These are phyloP conservation scores for Corymbia maculata DNA, from an alignment of 345 rosid genomes.

Conservation along the genomic window DNA sequence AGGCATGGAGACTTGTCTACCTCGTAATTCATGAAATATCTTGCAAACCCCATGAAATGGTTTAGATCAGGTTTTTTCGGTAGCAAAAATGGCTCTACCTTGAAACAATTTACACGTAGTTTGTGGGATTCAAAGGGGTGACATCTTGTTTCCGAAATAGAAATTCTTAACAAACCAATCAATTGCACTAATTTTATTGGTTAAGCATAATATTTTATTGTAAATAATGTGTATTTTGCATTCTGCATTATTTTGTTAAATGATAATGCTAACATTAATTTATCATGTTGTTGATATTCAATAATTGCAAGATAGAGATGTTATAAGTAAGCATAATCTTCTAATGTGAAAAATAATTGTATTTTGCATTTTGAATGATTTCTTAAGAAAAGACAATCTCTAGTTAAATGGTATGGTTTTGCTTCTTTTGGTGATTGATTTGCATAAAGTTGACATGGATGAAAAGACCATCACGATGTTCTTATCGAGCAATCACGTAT, in stretches of 20 bases:
- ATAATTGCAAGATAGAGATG: no score
- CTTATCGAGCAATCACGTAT: no score
- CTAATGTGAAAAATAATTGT: background rate
- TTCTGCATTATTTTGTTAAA: no score
- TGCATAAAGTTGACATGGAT: no score
- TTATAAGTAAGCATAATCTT: no score
- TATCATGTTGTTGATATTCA: no score
- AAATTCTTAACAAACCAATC: background rate
- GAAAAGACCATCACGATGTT: no score
- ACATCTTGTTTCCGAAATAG: fast-evolving
- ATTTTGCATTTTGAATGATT: background rate
- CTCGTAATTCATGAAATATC: no score
- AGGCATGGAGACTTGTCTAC: fast-evolving
- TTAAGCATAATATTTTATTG: background rate
- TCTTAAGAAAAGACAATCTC: background rate
- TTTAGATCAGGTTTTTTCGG: no score
- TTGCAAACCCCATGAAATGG: no score
- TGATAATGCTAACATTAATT: background rate
- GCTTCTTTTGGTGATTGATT: background rate
- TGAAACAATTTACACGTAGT: background rate
- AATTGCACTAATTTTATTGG: background rate
- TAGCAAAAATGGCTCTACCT: background rate
- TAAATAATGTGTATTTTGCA: no score
- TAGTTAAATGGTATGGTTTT: background rate
- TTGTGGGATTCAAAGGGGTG: background rate